Evolutionary conservation across 768 basidiomycete genomes (phyloP).

Genomic region (Rickenella mellea): DNA sequence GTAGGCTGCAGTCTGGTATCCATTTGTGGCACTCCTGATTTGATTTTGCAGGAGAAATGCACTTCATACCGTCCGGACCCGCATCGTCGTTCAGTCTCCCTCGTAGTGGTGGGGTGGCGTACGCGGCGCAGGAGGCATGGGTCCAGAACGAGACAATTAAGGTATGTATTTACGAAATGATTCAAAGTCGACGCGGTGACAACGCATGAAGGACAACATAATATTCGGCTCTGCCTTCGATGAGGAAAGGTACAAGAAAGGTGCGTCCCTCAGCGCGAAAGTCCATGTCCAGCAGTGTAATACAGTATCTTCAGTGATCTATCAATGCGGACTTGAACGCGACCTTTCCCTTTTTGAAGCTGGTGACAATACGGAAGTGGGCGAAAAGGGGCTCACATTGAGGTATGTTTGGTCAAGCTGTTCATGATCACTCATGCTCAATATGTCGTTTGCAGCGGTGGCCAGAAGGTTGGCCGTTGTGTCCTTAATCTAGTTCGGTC

Average conservation of each 20-base stretch:
- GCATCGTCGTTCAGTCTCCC: constrained; percentile 66
- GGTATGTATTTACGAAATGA: constrained; percentile 18
- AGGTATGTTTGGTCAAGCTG: constrained; percentile 17
- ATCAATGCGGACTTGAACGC: constrained; percentile 31
- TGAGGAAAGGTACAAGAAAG: constrained; percentile 22
- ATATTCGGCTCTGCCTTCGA: constrained; percentile 31
- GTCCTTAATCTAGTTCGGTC: background rate
- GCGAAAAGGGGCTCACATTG: constrained; percentile 58
- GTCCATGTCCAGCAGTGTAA: background rate
- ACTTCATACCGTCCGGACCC: constrained; percentile 39
- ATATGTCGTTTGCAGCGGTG: constrained; percentile 27
- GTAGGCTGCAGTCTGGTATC: constrained; percentile 12
- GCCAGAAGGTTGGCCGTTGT: constrained; percentile 42
- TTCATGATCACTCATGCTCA: background rate
- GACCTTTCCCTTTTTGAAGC: constrained; percentile 43
- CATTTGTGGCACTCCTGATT: background rate
- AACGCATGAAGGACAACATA: constrained; percentile 32
- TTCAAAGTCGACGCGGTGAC: background rate
- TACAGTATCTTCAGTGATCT: constrained; percentile 17
- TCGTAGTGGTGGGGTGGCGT: constrained; percentile 58
- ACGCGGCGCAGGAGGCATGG: constrained; percentile 82
- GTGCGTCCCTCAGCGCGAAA: constrained; percentile 2
- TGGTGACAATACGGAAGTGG: constrained; percentile 62
- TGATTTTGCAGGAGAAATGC: constrained; percentile 43
- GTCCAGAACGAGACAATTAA: constrained; percentile 72